Evolutionary conservation across 768 basidiomycete species (phyloP).

Genomic region (Mycena galopus): DNA sequence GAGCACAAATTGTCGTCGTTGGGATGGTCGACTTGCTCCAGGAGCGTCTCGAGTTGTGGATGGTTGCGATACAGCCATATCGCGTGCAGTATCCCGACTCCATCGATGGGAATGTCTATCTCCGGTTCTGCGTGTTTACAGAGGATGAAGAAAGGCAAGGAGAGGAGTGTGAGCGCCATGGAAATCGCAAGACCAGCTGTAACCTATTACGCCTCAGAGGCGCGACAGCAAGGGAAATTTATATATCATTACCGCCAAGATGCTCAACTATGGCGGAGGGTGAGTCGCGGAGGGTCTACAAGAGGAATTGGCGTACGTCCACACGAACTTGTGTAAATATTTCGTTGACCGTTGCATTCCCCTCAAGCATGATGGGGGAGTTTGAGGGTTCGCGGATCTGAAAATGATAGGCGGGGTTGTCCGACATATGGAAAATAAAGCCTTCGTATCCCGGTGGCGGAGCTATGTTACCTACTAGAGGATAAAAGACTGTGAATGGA

Average conservation of each 20-base stretch:
- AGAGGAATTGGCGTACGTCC: neutral
- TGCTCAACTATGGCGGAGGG: conserved; percentile 1
- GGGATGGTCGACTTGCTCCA: conserved; percentile 1
- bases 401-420: neutral
- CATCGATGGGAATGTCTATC: neutral
- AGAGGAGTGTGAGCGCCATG: neutral
- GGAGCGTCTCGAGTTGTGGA: conserved; percentile 4
- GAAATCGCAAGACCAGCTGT: neutral
- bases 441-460: neutral
- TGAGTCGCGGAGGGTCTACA: neutral
- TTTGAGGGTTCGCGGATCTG: neutral
- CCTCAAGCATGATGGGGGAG: neutral
- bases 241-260: neutral
- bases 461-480: neutral
- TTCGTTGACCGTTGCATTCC: neutral
- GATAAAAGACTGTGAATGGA: neutral
- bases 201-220: neutral
- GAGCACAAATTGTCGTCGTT: neutral
- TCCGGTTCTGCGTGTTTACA: neutral
- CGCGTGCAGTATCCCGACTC: neutral
- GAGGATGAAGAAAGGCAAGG: neutral
- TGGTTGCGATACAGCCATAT: conserved; percentile 8
- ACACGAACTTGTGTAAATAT: neutral
- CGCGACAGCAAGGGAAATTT: neutral
- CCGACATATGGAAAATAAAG: neutral